Percentiles rank a stretch among this genome's conserved stretches.
Conservation (phyloP, 2,329 filamentous ascomycete genomes). For the Immersiporthe knoxdaviesiana region DNA sequence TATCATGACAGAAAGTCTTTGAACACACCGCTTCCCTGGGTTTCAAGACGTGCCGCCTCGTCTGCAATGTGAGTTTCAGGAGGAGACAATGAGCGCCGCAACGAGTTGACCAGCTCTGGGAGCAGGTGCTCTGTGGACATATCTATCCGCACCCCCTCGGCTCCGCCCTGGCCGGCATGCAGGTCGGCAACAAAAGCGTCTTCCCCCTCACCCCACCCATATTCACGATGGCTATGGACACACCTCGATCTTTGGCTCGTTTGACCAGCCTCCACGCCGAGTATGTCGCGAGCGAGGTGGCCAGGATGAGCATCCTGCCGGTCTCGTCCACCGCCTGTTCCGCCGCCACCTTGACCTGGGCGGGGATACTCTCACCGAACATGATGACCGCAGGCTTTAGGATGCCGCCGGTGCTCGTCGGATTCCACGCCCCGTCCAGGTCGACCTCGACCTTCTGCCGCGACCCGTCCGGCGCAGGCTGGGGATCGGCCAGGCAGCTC, state of each 20-base stretch:
- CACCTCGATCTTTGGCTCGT: slow-evolving; percentile 76
- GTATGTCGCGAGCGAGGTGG: slow-evolving; percentile 91
- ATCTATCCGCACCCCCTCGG: slow-evolving; percentile 59
- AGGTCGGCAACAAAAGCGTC: slow-evolving; percentile 69
- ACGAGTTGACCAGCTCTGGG: slow-evolving; percentile 57
- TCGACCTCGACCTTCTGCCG: slow-evolving; percentile 69
- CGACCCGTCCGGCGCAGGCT: slow-evolving; percentile 57
- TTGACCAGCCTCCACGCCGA: slow-evolving; percentile 91
- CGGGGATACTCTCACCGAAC: slow-evolving; percentile 88
- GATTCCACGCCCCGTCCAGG: slow-evolving; percentile 76
- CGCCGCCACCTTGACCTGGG: slow-evolving; percentile 71
- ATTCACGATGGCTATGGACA: slow-evolving; percentile 87
- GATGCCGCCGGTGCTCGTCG: slow-evolving; percentile 71
- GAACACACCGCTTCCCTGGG: slow-evolving; percentile 47
- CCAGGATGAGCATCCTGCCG: slow-evolving; percentile 75
- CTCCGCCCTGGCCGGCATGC: slow-evolving; percentile 54
- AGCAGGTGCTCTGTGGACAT: slow-evolving; percentile 61
- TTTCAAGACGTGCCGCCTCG: slow-evolving; percentile 30
- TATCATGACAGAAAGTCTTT: slow-evolving; percentile 63
- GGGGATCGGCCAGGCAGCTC: slow-evolving; percentile 70
- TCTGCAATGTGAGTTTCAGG: slow-evolving; percentile 6
- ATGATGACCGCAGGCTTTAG: slow-evolving; percentile 93
- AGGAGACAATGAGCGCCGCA: slow-evolving; percentile 42
- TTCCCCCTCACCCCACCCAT: slow-evolving; percentile 83
- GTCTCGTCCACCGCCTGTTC: slow-evolving; percentile 80